These are phyloP conservation scores for Clohesyomyces aquaticus DNA, from an alignment of 495 filamentous ascomycete species.

Conservation along the genomic window DNA sequence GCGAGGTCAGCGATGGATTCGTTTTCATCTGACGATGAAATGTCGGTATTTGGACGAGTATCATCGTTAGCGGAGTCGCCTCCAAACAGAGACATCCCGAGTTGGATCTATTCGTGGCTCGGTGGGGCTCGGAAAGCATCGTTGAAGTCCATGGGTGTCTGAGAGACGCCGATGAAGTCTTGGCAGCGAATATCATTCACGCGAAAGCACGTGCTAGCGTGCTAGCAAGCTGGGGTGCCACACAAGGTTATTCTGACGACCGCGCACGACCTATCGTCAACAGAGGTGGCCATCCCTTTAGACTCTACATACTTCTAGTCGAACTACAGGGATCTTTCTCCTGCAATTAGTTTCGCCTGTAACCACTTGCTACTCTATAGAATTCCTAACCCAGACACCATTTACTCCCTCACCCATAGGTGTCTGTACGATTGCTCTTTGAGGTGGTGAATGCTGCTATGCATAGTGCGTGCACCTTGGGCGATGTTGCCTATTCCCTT, in stretches of 20 bases:
- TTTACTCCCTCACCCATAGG: too few species aligned
- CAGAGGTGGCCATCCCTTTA: too few species aligned
- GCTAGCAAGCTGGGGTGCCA: not conserved
- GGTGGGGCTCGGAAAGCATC: too few species aligned
- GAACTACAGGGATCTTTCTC: too few species aligned
- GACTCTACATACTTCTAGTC: too few species aligned
- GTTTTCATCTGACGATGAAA: not conserved
- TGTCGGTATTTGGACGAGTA: not conserved
- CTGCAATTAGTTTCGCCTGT: too few species aligned
- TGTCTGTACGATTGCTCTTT: too few species aligned
- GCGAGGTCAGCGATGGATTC: not conserved
- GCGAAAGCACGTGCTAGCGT: not conserved
- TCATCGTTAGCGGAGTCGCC: not conserved
- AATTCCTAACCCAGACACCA: too few species aligned
- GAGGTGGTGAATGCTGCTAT: not conserved
- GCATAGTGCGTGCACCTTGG: slow-evolving; percentile 16
- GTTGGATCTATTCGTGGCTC: too few species aligned
- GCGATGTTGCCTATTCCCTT: slow-evolving; percentile 24
- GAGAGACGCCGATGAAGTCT: not conserved
- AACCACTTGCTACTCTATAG: too few species aligned
- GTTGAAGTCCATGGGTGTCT: not conserved
- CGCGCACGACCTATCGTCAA: too few species aligned
- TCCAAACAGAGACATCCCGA: not conserved
- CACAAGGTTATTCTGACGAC: too few species aligned
- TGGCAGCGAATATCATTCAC: not conserved